phyloP scores from a whole-genome alignment of 2,329 filamentous ascomycete genomes.

The Colletotrichum endophyticum region DNA sequence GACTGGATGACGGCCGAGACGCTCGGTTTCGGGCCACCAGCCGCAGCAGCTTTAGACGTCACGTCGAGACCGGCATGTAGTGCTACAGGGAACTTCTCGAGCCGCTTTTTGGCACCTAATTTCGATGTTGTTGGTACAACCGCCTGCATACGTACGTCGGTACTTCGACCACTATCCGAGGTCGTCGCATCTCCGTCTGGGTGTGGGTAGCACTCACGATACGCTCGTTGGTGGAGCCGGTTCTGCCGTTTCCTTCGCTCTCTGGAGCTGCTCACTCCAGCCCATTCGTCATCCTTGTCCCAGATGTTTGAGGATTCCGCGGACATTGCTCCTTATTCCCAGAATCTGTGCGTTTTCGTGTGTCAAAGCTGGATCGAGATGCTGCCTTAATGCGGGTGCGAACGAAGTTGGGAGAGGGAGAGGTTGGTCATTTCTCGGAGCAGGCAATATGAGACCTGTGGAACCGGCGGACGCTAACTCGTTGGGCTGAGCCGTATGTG shows the following conservation, averaged over 20 bases:
- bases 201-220: slow-evolving; percentile 14
- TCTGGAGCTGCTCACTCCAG: slow-evolving; percentile 22
- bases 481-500: background rate
- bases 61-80: background rate
- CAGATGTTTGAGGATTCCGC: background rate
- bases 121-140: background rate
- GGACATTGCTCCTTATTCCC: background rate
- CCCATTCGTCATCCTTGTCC: slow-evolving; percentile 27
- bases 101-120: background rate
- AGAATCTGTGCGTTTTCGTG: background rate
- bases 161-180: background rate
- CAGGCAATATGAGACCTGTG: background rate
- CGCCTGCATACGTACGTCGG: background rate
- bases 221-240: slow-evolving; percentile 28
- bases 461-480: background rate
- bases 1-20: background rate
- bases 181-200: background rate
- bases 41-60: background rate
- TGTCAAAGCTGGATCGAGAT: background rate
- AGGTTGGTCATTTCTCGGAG: background rate
- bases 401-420: background rate
- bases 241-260: slow-evolving; percentile 30
- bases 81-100: background rate
- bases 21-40: background rate
- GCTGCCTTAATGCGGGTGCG: background rate